Evolutionary conservation across 306 rosid species (phyloP).

Genomic region (Sechiopsis laciniata): DNA sequence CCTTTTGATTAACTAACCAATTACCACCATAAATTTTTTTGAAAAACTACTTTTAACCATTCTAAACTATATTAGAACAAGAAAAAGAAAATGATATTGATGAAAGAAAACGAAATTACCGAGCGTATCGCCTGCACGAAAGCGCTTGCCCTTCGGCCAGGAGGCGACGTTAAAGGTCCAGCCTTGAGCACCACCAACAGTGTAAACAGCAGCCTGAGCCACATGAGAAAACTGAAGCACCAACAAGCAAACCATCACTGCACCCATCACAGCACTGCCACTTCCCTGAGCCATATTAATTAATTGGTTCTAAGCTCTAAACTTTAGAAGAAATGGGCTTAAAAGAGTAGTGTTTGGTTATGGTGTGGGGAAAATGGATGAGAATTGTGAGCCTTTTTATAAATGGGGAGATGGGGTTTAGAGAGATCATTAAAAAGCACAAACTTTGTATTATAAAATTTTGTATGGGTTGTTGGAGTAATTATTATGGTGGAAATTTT

Average conservation of each 20-base stretch:
- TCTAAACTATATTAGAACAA: too few species aligned
- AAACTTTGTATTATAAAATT: not conserved
- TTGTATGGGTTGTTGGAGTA: not conserved
- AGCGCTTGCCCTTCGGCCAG: slow-evolving; percentile 56
- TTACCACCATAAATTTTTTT: too few species aligned
- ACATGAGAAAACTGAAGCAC: slow-evolving; percentile 29
- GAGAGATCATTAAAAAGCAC: slow-evolving; percentile 10
- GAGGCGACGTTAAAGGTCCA: slow-evolving; percentile 50
- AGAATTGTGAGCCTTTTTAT: slow-evolving; percentile 6
- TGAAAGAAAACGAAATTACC: not conserved
- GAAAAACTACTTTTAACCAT: too few species aligned
- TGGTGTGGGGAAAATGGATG: not conserved
- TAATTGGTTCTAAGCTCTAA: too few species aligned
- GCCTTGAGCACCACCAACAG: slow-evolving; percentile 48
- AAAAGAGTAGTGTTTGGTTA: too few species aligned
- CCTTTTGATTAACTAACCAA: too few species aligned
- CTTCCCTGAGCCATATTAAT: slow-evolving; percentile 29
- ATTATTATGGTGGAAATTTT: not conserved
- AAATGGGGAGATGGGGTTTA: not conserved
- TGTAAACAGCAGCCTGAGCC: slow-evolving; percentile 42
- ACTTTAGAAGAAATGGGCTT: too few species aligned
- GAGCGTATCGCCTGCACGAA: slow-evolving; percentile 61
- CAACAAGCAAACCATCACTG: slow-evolving; percentile 31
- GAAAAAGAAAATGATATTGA: too few species aligned
- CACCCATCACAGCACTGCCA: slow-evolving; percentile 51